Base-by-base conservation (phyloP, 116 monocot genomes). In the Phalaenopsis hybrid region DNA sequence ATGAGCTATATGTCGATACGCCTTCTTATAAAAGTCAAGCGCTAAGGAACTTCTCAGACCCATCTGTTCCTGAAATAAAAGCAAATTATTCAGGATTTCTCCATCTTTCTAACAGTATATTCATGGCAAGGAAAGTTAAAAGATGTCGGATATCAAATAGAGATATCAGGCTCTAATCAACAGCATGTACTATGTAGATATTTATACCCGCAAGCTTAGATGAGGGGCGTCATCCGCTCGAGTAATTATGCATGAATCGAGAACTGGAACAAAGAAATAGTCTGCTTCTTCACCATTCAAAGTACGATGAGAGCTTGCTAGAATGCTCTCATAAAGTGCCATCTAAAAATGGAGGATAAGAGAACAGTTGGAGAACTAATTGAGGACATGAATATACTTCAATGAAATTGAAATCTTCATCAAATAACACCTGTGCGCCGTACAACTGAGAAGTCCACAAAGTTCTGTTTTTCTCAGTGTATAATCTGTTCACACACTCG, bases 241-340 rank as follows among this genome's bases (percentile, higher is more conserved):
- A 49, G 88, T 88, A 75, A 93, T 93, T 61, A 95, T 75, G 76
- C 98, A 98, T 50, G 92, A 87, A 90, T 98, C 98, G 81, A 93
- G 88, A 82, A 90, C 92, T 2, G 98, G 98, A 79, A 98, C 92
- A 83, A 89, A 94, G 70, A 98, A 98, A 85, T 87, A 98, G 80
- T 98, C 98, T 76, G 98, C 98, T 84, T 98, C 98, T 23, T 94
- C 95, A 67, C 88, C 98, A 89, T 98, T 98, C 78, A 98, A 57
- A 20, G 98, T 98, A 76, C 95, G 80, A 82, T 98, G 67, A 83
- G 94, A 85, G 83, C 95, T 95, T 75, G 94, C 88, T 23, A 98
- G 85, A 55, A 98, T 89, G 80, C 98, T 95, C 85, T 98, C 98
- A 82, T 91, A 98, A 69, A 98, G 85, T 67, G 98, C 98, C 85